Evolutionary conservation across 352 stramenopile species (phyloP).

Genomic region (Pythium periplocum): DNA sequence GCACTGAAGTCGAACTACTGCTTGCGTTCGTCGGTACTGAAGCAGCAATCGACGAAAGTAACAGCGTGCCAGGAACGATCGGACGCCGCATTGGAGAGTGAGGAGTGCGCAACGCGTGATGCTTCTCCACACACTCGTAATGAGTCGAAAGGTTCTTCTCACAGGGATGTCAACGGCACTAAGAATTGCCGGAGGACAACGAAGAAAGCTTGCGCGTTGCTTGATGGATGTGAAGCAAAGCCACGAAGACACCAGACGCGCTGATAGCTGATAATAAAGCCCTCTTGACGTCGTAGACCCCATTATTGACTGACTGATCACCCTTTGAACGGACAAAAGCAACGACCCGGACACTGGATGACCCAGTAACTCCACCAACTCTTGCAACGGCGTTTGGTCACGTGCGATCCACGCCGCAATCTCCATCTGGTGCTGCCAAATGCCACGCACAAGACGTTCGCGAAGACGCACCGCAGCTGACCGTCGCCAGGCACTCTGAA

Average conservation of each 20-base stretch:
- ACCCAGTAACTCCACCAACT: conserved; percentile 1
- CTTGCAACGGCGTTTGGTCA: conserved; percentile 3
- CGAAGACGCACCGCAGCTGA: conserved; percentile 23
- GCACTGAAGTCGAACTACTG: conserved; percentile 29
- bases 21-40: conserved; percentile 12
- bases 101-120: conserved; percentile 16
- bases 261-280: conserved; percentile 28
- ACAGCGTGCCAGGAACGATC: conserved; percentile 23
- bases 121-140: conserved; percentile 23
- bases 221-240: conserved; percentile 26
- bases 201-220: conserved; percentile 25
- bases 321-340: not conserved
- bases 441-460: conserved; percentile 8
- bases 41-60: conserved; percentile 18
- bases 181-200: conserved; percentile 30
- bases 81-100: conserved; percentile 30
- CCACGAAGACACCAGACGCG: conserved; percentile 34
- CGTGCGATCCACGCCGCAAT: conserved; percentile 34
- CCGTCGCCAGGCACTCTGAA: conserved; percentile 42
- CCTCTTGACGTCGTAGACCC: conserved; percentile 10
- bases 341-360: not conserved
- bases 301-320: not conserved
- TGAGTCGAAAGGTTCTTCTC: conserved; percentile 16
- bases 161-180: conserved; percentile 37
- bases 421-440: conserved; percentile 40